Conservation (phyloP, 2,329 filamentous ascomycete species). For the Gliomastix tumulicola region DNA sequence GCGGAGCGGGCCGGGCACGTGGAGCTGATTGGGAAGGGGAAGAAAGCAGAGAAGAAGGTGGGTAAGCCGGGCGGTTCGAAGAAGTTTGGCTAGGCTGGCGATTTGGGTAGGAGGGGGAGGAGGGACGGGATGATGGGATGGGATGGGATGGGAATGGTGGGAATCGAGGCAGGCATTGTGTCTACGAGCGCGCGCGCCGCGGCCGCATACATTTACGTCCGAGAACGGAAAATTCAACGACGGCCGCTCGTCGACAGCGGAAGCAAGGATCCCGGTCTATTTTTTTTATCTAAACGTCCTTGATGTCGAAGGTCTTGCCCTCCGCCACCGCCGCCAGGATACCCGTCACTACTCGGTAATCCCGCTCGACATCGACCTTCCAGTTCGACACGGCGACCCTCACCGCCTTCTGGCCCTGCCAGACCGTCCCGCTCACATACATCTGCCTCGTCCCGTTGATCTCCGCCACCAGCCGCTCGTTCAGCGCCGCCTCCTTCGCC, state of each 20-base stretch:
- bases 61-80: constrained; percentile 40
- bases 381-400: constrained; percentile 85
- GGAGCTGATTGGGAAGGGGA: constrained; percentile 51
- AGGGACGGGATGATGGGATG: too few relatives aligned
- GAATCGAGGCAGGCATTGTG: too few relatives aligned
- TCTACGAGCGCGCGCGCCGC: too few relatives aligned
- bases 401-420: constrained; percentile 66
- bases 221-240: too few relatives aligned
- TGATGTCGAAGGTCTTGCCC: constrained; percentile 15
- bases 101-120: too few relatives aligned
- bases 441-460: constrained; percentile 72
- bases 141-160: too few relatives aligned
- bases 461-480: constrained; percentile 56
- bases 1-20: constrained; percentile 53
- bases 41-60: constrained; percentile 34
- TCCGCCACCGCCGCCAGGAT: constrained; percentile 49
- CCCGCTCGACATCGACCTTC: constrained; percentile 63
- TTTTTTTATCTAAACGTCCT: neutral
- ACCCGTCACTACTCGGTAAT: constrained; percentile 56
- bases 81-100: constrained; percentile 54
- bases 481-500: constrained; percentile 56
- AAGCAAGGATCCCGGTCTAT: too few relatives aligned
- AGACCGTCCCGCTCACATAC: constrained; percentile 77
- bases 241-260: too few relatives aligned
- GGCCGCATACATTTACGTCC: too few relatives aligned